Evolutionary conservation across 495 filamentous ascomycete species (phyloP).

Genomic region (Hyaloscypha finlandica): DNA sequence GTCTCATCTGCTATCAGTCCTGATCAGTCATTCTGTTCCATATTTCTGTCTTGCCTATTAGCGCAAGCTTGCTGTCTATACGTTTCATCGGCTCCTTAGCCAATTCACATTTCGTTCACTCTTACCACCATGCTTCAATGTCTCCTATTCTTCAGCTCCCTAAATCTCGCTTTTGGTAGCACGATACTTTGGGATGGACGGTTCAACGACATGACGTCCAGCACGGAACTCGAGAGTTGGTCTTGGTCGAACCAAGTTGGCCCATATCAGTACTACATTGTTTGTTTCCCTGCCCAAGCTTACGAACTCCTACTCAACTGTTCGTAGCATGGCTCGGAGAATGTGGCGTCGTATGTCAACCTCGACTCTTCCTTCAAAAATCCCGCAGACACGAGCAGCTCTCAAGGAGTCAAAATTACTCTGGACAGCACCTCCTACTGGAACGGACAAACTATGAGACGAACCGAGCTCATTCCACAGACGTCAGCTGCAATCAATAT

Average conservation of each 20-base stretch:
- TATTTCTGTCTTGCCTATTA: background rate
- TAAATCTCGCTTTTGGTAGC: constrained; percentile 9
- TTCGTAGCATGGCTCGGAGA: constrained; percentile 49
- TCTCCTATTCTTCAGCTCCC: constrained; percentile 3
- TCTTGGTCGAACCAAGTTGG: constrained; percentile 66
- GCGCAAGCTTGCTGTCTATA: constrained; percentile 1
- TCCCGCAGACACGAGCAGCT: constrained; percentile 60
- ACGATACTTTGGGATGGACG: constrained; percentile 61
- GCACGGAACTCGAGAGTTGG: constrained; percentile 57
- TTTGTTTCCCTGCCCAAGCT: background rate
- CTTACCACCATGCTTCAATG: constrained; percentile 12
- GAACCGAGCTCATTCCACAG: constrained; percentile 72
- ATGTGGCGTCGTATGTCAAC: constrained; percentile 55
- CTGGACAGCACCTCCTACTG: constrained; percentile 65
- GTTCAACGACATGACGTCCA: constrained; percentile 56
- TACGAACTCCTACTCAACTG: constrained; percentile 6
- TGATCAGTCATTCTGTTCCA: background rate
- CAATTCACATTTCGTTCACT: constrained; percentile 4
- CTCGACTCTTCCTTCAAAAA: constrained; percentile 60
- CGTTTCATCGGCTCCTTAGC: background rate
- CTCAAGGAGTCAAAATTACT: constrained; percentile 68
- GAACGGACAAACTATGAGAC: constrained; percentile 61
- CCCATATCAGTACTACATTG: constrained; percentile 72
- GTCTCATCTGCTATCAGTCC: background rate
- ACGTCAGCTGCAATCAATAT: constrained; percentile 60